Conservation (phyloP, 2,329 filamentous ascomycete genomes). For the Trichoderma hamatum region DNA sequence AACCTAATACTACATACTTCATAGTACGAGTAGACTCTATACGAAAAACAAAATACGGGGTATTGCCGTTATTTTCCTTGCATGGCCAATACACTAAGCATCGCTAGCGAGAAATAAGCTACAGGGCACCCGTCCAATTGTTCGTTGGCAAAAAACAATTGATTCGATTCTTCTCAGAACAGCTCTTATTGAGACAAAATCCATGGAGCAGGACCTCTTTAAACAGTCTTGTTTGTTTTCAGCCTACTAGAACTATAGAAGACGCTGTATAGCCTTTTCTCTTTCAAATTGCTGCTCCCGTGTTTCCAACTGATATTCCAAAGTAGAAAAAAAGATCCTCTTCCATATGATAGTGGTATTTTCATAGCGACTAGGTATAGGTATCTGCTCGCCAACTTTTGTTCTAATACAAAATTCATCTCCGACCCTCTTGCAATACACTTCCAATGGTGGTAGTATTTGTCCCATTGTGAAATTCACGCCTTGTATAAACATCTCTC, state of each 20-base stretch:
- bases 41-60: not conserved
- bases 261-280: too few relatives aligned
- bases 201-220: not conserved
- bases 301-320: not conserved
- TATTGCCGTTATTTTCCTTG: not conserved
- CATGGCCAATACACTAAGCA: not conserved
- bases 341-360: not conserved
- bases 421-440: not conserved
- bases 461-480: not conserved
- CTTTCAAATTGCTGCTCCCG: too few relatives aligned
- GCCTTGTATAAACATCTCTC: not conserved
- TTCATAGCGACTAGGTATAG: constrained; percentile 1
- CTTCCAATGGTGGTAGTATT: not conserved
- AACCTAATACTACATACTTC: not conserved
- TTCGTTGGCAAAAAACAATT: not conserved
- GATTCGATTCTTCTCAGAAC: not conserved
- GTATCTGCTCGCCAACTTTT: not conserved
- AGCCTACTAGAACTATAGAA: not conserved
- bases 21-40: too few relatives aligned
- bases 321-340: not conserved
- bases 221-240: not conserved
- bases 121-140: not conserved
- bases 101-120: constrained; percentile 1
- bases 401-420: not conserved
- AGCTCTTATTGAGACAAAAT: not conserved